phyloP scores from a whole-genome alignment of 805 yeast genomes.

The Candida morakotiae region DNA sequence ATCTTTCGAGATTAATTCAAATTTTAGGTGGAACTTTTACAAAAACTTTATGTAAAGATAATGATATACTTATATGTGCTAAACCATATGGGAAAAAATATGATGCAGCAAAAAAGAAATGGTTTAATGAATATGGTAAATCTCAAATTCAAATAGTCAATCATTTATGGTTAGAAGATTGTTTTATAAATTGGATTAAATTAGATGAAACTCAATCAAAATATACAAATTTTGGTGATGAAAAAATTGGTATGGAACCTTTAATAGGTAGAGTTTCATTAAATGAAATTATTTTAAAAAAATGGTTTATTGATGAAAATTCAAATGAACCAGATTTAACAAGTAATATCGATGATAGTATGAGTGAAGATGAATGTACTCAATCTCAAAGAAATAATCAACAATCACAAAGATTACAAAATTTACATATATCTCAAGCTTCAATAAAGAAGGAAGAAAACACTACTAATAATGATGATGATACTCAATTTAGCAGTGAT shows the following conservation, averaged over 20 bases:
- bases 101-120: constrained; percentile 58
- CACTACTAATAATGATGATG: background rate
- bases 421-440: constrained; percentile 4
- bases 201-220: constrained; percentile 41
- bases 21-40: constrained; percentile 78
- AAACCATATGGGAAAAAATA: constrained; percentile 69
- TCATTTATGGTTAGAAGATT: constrained; percentile 87
- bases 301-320: constrained; percentile 22
- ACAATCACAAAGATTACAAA: background rate
- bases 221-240: constrained; percentile 45
- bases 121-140: constrained; percentile 40
- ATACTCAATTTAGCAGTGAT: constrained; percentile 5
- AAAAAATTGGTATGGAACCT: constrained; percentile 35
- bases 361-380: constrained; percentile 20
- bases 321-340: constrained; percentile 10
- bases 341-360: constrained; percentile 24
- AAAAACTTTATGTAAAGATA: constrained; percentile 55
- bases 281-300: constrained; percentile 35
- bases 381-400: constrained; percentile 9
- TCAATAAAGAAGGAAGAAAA: background rate
- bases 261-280: constrained; percentile 51
- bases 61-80: constrained; percentile 72
- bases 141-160: constrained; percentile 53
- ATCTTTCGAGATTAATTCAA: constrained; percentile 58
- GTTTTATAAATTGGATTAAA: constrained; percentile 54